phyloP scores from a whole-genome alignment of 2,329 filamentous ascomycete species.

The Bretziella fagacearum region DNA sequence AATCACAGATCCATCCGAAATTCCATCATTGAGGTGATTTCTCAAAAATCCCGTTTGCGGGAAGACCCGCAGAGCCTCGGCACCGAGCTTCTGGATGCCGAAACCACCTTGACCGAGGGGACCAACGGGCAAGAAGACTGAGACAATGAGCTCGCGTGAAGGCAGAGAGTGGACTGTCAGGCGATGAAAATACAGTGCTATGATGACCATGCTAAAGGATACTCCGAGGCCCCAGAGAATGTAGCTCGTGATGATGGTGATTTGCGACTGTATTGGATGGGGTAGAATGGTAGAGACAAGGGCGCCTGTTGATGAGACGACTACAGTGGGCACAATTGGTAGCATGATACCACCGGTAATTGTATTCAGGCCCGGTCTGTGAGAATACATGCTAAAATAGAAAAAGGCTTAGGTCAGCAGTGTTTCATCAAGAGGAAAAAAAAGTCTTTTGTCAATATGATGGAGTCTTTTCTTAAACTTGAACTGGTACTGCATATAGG shows the following conservation, averaged over 20 bases:
- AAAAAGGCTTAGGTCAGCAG: neutral
- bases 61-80: constrained; percentile 28
- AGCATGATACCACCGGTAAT: constrained; percentile 51
- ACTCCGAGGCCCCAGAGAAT: constrained; percentile 50
- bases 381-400: constrained; percentile 22
- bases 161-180: constrained; percentile 50
- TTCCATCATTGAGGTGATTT: constrained; percentile 17
- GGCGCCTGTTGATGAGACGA: constrained; percentile 47
- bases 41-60: constrained; percentile 24
- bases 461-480: no score
- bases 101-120: constrained; percentile 53
- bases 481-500: neutral
- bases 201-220: constrained; percentile 40
- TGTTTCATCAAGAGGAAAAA: neutral
- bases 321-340: constrained; percentile 49
- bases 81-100: constrained; percentile 35
- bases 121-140: constrained; percentile 48
- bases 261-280: constrained; percentile 36
- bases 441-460: neutral
- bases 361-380: constrained; percentile 31
- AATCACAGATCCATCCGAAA: constrained; percentile 39
- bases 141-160: constrained; percentile 49
- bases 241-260: constrained; percentile 47
- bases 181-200: constrained; percentile 54
- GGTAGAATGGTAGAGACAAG: constrained; percentile 44